Evolutionary conservation across 306 rosid species (phyloP), one percentile per base, ranked within the genome.

Genomic region (Geum urbanum): DNA sequence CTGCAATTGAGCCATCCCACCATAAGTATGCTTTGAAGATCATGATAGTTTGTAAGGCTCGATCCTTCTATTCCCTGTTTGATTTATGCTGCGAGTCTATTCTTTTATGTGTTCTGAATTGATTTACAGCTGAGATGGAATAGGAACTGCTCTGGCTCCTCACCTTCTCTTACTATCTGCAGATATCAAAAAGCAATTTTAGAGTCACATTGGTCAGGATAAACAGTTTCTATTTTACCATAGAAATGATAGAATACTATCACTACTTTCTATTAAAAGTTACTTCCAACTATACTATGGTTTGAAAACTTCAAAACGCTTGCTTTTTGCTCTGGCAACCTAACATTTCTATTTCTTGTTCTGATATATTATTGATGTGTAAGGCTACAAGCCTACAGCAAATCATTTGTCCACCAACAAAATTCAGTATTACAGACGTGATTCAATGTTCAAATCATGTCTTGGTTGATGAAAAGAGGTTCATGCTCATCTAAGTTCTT

Each of bases 131-230:
- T 68, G 41, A 84, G 72, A 58, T 65, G 63, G 64, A 67, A 53
- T 22, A 77, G 72, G 79, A 84, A 84, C 77, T 77, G 68, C 72
- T 80, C 81, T 45, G 83, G 77, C 79, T 78, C 88, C 71, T 78
- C 74, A 7, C 88, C 85, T 75, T 84, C 83, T 60, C 77, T 81
- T 72, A 78, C 68, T 65, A 84, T 59, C 88, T 84, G 83, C 70
- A 75, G 46, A 67, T 3, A 58, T 40, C 47, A 53, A 66, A 72
- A 13, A 44, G 64, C 8, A 74, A 41, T 32, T 9, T 22, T 27
- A 67, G 48, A 15, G 57, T 62, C 4, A 1, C 45, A 41, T 19
- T n/a, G 24, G 60, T 20, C 60, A 54, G 35, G 9, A 13, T 43
- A 9, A 32, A 41, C 53, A 64, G 40, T 64, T 44, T 44, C 19